Conservation (phyloP, 1,284 basidiomycete genomes). For the Malassezia brasiliensis region DNA sequence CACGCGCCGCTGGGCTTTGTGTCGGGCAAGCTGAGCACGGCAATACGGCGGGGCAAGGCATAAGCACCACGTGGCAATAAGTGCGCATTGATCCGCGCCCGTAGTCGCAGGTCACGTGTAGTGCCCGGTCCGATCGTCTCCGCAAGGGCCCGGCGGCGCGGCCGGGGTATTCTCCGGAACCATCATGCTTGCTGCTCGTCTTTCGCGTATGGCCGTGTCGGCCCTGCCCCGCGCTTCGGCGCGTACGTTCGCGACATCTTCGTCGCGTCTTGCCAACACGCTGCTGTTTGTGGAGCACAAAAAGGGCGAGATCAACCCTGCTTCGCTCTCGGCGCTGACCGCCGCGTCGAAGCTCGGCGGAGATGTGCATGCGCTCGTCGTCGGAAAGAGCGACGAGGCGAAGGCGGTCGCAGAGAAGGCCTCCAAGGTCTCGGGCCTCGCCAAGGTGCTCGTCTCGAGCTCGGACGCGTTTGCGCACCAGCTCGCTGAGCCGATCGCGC, state of each 20-base stretch:
- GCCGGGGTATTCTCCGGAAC: background rate
- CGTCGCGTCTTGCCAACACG: slow-evolving; percentile 50
- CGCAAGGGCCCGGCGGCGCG: slow-evolving; percentile 8
- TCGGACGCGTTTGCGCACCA: slow-evolving; percentile 52
- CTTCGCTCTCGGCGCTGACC: slow-evolving; percentile 77
- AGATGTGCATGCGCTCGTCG: slow-evolving; percentile 76
- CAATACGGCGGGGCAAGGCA: background rate
- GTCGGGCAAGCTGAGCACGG: slow-evolving; percentile 11
- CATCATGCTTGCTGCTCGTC: slow-evolving; percentile 27
- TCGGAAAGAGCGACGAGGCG: slow-evolving; percentile 66
- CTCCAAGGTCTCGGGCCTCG: slow-evolving; percentile 61
- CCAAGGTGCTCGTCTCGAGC: slow-evolving; percentile 48
- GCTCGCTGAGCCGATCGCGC: slow-evolving; percentile 51
- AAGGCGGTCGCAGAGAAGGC: slow-evolving; percentile 62
- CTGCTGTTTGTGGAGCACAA: slow-evolving; percentile 83
- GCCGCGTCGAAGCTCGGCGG: slow-evolving; percentile 72
- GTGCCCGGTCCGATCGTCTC: slow-evolving; percentile 4
- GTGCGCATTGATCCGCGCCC: background rate
- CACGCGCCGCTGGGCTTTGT: slow-evolving; percentile 1
- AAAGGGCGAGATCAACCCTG: slow-evolving; percentile 68
- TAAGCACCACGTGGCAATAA: background rate
- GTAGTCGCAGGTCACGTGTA: slow-evolving; percentile 3
- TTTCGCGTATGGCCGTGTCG: slow-evolving; percentile 19
- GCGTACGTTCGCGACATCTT: slow-evolving; percentile 34
- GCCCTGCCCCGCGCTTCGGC: slow-evolving; percentile 16